phyloP scores from a whole-genome alignment of 2,329 filamentous ascomycete genomes.

The Lecanicillium sp. region DNA sequence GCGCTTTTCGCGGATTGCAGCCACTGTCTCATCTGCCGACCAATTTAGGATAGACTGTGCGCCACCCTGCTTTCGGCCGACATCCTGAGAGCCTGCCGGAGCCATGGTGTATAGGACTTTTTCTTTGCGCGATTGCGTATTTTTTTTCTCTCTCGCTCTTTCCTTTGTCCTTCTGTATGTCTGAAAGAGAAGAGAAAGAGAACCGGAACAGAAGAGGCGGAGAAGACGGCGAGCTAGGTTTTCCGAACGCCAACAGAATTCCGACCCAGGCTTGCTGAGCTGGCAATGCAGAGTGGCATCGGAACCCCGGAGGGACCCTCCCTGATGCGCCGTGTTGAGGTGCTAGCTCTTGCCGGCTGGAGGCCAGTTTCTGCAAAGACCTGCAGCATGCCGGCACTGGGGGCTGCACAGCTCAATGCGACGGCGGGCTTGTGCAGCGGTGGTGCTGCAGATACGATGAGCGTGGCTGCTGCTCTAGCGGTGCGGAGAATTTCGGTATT shows the following conservation, averaged over 20 bases:
- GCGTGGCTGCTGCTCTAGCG: background rate
- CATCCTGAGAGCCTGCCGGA: background rate
- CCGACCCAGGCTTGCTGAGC: conserved; percentile 1
- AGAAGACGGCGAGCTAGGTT: background rate
- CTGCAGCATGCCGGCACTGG: background rate
- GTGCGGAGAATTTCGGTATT: conserved; percentile 2
- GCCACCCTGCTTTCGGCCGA: background rate
- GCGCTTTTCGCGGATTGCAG: conserved; percentile 9
- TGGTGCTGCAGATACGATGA: too few relatives aligned
- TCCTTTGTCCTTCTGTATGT: background rate
- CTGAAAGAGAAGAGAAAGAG: background rate
- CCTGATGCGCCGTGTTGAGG: conserved; percentile 1
- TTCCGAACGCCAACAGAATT: background rate
- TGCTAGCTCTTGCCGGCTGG: conserved; percentile 1
- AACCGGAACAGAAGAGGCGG: background rate
- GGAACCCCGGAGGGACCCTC: background rate
- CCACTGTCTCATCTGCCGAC: conserved; percentile 11
- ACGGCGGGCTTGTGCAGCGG: too few relatives aligned
- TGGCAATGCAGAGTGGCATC: conserved; percentile 3
- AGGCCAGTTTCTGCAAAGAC: conserved; percentile 3
- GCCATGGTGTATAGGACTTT: background rate
- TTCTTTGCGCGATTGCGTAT: background rate
- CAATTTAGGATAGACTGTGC: conserved; percentile 1
- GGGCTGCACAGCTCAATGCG: too few relatives aligned
- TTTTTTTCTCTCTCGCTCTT: background rate